Percentiles rank a stretch among this genome's conserved stretches.
These are phyloP conservation scores for Lactarius pseudohatsudake DNA, from an alignment of 768 basidiomycete species.

Conservation along the genomic window DNA sequence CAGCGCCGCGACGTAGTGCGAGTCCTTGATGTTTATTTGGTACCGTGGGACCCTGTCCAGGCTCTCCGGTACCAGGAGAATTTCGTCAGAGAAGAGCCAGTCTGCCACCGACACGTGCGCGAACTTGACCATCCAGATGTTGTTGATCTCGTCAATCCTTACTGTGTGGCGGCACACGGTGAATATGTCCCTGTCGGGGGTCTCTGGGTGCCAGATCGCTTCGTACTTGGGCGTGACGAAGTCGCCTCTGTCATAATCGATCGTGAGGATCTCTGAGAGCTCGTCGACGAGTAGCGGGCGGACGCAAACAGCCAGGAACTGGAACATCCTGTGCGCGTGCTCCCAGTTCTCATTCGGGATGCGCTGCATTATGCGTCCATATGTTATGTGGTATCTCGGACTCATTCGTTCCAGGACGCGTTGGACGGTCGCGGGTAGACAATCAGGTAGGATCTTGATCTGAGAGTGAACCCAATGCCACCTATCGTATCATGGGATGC, in stretches of 20 bases:
- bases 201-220: constrained; percentile 25
- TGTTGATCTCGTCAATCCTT: constrained; percentile 12
- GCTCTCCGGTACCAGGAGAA: not conserved
- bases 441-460: constrained; percentile 27
- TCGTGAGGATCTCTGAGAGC: constrained; percentile 31
- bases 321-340: constrained; percentile 27
- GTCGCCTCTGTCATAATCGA: constrained; percentile 29
- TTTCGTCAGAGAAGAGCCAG: constrained; percentile 15
- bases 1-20: constrained; percentile 13
- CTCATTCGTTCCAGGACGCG: constrained; percentile 28
- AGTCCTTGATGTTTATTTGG: constrained; percentile 6
- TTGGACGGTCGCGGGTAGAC: constrained; percentile 23
- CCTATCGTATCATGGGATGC: constrained; percentile 20
- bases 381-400: constrained; percentile 26
- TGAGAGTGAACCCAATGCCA: constrained; percentile 33
- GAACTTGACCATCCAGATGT: constrained; percentile 8
- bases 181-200: constrained; percentile 19
- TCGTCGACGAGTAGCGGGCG: constrained; percentile 30
- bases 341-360: constrained; percentile 27
- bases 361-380: constrained; percentile 31
- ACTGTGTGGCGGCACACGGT: constrained; percentile 22
- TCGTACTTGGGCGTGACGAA: constrained; percentile 18
- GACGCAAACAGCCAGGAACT: constrained; percentile 28
- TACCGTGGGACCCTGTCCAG: constrained; percentile 13
- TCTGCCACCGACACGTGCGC: constrained; percentile 16